Evolutionary conservation across 139 green algal species (phyloP).

Genomic region (Nannochloris sp.): DNA sequence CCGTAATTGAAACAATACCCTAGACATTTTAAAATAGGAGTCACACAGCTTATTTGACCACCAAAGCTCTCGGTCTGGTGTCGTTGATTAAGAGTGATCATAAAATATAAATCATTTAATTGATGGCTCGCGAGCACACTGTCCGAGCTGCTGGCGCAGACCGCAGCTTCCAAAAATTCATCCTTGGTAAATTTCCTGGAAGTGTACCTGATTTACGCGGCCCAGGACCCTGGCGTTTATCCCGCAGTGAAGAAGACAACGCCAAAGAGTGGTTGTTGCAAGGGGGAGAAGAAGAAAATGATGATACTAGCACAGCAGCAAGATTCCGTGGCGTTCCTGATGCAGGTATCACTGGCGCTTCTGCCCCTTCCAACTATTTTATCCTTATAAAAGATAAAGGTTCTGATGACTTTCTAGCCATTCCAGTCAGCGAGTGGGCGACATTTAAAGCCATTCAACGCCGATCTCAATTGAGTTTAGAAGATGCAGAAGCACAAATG

Average conservation of each 20-base stretch:
- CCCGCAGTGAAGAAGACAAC: neutral
- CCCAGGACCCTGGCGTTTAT: neutral
- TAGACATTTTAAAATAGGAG: too few species aligned
- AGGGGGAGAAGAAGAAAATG: neutral
- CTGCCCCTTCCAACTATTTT: constrained; percentile 24
- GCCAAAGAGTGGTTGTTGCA: neutral
- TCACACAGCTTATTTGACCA: too few species aligned
- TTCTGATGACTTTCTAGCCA: constrained; percentile 8
- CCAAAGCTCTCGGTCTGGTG: too few species aligned
- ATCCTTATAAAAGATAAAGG: constrained; percentile 12
- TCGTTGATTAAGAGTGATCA: too few species aligned
- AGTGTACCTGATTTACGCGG: neutral
- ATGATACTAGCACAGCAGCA: neutral
- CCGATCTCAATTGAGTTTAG: constrained; percentile 11
- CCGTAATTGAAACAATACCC: too few species aligned
- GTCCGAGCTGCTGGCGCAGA: constrained; percentile 1
- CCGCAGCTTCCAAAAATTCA: neutral
- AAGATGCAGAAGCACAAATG: constrained; percentile 34
- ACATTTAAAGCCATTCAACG: constrained; percentile 1
- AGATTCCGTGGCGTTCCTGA: neutral
- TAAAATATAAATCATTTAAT: neutral
- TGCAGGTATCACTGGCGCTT: neutral
- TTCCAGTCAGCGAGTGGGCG: constrained; percentile 18
- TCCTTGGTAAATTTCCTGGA: constrained; percentile 12
- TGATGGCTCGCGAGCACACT: neutral